These are phyloP conservation scores for Silene vulgaris DNA, from an alignment of 179 eudicot species.

Conservation along the genomic window DNA sequence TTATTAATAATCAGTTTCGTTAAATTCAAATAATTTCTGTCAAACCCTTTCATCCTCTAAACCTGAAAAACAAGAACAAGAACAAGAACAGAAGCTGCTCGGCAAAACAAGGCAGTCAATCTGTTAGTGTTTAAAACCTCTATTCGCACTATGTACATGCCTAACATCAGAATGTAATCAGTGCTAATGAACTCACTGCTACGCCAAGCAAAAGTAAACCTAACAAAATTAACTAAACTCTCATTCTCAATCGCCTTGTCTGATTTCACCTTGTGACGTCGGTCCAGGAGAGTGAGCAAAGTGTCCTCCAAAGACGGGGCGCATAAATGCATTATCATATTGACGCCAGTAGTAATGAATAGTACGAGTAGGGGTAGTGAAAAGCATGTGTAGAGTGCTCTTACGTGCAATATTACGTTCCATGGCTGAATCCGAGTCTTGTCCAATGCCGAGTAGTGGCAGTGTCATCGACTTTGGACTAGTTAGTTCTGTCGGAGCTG, in stretches of 20 bases:
- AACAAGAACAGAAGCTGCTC: background rate
- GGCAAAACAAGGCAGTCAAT: conserved; percentile 6
- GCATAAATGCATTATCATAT: conserved; percentile 47
- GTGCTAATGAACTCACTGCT: background rate
- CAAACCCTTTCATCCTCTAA: background rate
- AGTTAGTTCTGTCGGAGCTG: conserved; percentile 29
- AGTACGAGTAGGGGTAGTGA: conserved; percentile 36
- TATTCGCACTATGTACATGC: conserved; percentile 11
- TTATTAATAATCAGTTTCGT: background rate
- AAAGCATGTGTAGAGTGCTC: conserved; percentile 30
- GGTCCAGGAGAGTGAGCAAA: conserved; percentile 23
- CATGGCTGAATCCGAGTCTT: conserved; percentile 24
- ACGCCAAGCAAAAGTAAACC: background rate
- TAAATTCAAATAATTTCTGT: background rate
- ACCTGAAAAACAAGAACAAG: background rate
- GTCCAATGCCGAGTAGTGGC: conserved; percentile 34
- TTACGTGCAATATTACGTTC: background rate
- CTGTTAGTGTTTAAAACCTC: background rate
- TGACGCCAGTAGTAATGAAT: conserved; percentile 50
- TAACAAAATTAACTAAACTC: background rate
- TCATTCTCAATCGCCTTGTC: conserved; percentile 12
- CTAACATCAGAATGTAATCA: background rate
- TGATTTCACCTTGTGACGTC: conserved; percentile 23
- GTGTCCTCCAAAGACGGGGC: conserved; percentile 49
- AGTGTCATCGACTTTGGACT: conserved; percentile 35